A percentile compares a stretch with the other conserved stretches of the same genome.
Evolutionary conservation across 345 rosid genomes (phyloP).

Genomic region (Gynandropsis gynandra): DNA sequence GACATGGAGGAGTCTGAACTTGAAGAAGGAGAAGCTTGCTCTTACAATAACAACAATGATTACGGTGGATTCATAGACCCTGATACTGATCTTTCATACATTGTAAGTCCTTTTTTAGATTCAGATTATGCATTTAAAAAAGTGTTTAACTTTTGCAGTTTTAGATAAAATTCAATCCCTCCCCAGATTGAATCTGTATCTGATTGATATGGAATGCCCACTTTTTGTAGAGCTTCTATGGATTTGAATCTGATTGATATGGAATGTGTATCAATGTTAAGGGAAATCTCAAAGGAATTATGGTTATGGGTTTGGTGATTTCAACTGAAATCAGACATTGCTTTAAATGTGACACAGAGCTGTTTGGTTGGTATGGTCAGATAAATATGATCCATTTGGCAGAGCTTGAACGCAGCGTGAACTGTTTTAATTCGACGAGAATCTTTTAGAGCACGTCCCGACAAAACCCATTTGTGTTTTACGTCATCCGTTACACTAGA

Average conservation of each 20-base stretch:
- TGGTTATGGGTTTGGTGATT: constrained; percentile 6
- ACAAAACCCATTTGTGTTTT: background rate
- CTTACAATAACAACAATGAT: constrained; percentile 44
- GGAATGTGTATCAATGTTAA: constrained; percentile 19
- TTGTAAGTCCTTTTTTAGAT: constrained; percentile 41
- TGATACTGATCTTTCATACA: constrained; percentile 67
- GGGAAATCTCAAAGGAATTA: background rate
- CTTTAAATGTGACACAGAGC: background rate
- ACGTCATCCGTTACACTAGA: constrained; percentile 18
- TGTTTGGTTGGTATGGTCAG: background rate
- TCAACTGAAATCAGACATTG: background rate
- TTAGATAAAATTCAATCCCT: constrained; percentile 10
- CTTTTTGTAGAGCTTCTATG: constrained; percentile 16
- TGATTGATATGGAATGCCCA: constrained; percentile 15
- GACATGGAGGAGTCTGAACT: constrained; percentile 58
- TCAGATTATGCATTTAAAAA: background rate
- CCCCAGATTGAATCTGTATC: constrained; percentile 7
- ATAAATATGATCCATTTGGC: constrained; percentile 13
- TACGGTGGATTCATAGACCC: constrained; percentile 52
- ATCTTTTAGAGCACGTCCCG: background rate
- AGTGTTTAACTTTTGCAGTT: constrained; percentile 13
- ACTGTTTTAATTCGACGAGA: background rate
- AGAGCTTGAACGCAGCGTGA: background rate
- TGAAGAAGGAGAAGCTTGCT: constrained; percentile 76
- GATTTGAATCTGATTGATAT: constrained; percentile 18